A percentile compares a stretch with the other conserved stretches of the same genome.
phyloP scores from a whole-genome alignment of 345 rosid genomes.

The Alliaria petiolata region DNA sequence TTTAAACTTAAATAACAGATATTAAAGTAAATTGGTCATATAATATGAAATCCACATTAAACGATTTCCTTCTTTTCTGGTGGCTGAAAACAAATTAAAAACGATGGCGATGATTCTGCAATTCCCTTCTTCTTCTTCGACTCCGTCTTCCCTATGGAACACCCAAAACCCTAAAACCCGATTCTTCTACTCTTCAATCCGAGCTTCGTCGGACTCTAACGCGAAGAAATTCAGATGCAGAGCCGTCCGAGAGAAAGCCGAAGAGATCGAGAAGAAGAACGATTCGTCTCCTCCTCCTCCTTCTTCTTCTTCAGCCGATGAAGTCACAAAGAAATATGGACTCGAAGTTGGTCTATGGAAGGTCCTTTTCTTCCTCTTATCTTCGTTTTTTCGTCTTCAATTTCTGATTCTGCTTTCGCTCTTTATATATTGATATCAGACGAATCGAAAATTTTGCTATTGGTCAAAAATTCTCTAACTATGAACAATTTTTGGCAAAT shows the following conservation, averaged over 20 bases:
- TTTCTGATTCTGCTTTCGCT: neutral
- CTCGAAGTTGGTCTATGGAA: slow-evolving; percentile 93
- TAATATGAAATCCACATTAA: no score
- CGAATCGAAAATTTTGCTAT: neutral
- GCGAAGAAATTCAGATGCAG: slow-evolving; percentile 40
- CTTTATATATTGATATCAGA: neutral
- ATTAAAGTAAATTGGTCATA: no score
- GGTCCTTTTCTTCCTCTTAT: slow-evolving; percentile 37
- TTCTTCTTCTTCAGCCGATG: slow-evolving; percentile 56
- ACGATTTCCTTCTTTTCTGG: neutral
- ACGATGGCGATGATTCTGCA: slow-evolving; percentile 49
- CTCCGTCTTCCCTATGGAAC: slow-evolving; percentile 22
- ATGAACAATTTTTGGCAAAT: neutral
- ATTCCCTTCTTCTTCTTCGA: slow-evolving; percentile 14
- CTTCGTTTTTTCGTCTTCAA: neutral
- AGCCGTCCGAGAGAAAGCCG: slow-evolving; percentile 59
- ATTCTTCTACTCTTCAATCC: slow-evolving; percentile 16
- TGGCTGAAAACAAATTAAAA: neutral
- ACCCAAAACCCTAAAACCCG: slow-evolving; percentile 24
- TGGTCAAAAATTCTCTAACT: neutral
- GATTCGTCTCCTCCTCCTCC: slow-evolving; percentile 39
- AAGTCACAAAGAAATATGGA: slow-evolving; percentile 77
- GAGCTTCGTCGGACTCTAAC: slow-evolving; percentile 27
- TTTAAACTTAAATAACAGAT: no score
- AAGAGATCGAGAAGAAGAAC: slow-evolving; percentile 37